Evolutionary conservation across 345 rosid genomes (phyloP), one percentile per base, ranked within the genome.

Genomic region (Capsella bursapastoris): DNA sequence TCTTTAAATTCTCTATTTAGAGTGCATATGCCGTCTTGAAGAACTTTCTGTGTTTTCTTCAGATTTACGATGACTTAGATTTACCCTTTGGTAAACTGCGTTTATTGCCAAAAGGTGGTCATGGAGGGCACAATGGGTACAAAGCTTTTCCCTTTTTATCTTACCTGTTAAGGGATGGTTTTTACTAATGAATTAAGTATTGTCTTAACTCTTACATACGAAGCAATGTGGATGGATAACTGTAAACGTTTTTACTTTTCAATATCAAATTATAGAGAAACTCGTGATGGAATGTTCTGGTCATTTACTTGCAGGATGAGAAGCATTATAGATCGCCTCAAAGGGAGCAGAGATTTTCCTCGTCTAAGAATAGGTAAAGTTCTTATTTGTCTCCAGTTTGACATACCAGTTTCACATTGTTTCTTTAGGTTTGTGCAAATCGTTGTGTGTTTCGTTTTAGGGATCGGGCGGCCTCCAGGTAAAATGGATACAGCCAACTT

Each of bases 41-140:
- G 47, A 56, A 38, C 61, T 50, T 60, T 32, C 18, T 45, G 9
- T 67, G 10, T 60, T 48, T 76, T 58, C 14, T 69, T 43, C 83
- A 95, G 98, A 57, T 95, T 69, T 95, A 85, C 80, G 99, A 95
- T 72, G 99, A 95, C 82, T 74, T 95, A 52, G 99, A 95, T 85
- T 83, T 95, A 70, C 96, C 99, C 47, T 92, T 95, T 79, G 96
- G 87, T 34, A 92, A 89, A 82, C 66, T 95, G 73, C 88, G 97
- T 66, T 79, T 95, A 68, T 73, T 95, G 83, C 99, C 99, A 16
- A 95, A 95, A 87, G 99, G 99, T 73, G 99, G 99, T 65, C 99
- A 92, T 74, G 98, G 99, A 18, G 99, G 99, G 61, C 97, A 95
- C 70, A 95, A 92, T 12, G 99, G 99, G 98, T 95, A 85, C 76